Conservation (phyloP, 768 basidiomycete genomes). For the Cubamyces lactineus region DNA sequence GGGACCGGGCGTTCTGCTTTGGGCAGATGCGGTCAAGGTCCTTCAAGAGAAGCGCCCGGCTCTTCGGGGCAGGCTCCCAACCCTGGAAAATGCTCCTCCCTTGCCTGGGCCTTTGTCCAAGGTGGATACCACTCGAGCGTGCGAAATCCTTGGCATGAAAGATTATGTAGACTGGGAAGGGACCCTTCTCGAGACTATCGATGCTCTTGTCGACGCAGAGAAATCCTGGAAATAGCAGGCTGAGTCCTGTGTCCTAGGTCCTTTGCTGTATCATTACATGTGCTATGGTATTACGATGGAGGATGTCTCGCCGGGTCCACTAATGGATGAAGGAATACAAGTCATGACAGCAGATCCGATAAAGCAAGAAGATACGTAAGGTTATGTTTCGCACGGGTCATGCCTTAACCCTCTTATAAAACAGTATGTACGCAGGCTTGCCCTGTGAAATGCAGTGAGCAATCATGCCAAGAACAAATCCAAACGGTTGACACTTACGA, state of each 20-base stretch:
- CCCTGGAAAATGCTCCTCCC: background rate
- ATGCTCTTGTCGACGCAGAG: slow-evolving; percentile 2
- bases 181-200: slow-evolving; percentile 6
- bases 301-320: slow-evolving; percentile 24
- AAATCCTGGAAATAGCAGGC: background rate
- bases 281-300: slow-evolving; percentile 35
- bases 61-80: slow-evolving; percentile 29
- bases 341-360: slow-evolving; percentile 28
- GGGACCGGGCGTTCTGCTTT: slow-evolving; percentile 30
- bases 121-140: background rate
- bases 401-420: slow-evolving; percentile 47
- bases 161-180: slow-evolving; percentile 5
- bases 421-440: slow-evolving; percentile 76
- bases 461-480: background rate
- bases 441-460: slow-evolving; percentile 52
- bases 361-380: slow-evolving; percentile 22
- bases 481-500: slow-evolving; percentile 52
- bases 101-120: slow-evolving; percentile 10
- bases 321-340: slow-evolving; percentile 25
- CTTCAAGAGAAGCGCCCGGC: slow-evolving; percentile 30
- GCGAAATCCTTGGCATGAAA: background rate
- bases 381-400: slow-evolving; percentile 20
- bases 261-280: slow-evolving; percentile 42
- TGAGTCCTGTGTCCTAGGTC: slow-evolving; percentile 13
- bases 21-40: slow-evolving; percentile 32